Evolutionary conservation across 2,329 filamentous ascomycete genomes (phyloP), one percentile per base, ranked within the genome.

Genomic region (Sporothrix curviconia): DNA sequence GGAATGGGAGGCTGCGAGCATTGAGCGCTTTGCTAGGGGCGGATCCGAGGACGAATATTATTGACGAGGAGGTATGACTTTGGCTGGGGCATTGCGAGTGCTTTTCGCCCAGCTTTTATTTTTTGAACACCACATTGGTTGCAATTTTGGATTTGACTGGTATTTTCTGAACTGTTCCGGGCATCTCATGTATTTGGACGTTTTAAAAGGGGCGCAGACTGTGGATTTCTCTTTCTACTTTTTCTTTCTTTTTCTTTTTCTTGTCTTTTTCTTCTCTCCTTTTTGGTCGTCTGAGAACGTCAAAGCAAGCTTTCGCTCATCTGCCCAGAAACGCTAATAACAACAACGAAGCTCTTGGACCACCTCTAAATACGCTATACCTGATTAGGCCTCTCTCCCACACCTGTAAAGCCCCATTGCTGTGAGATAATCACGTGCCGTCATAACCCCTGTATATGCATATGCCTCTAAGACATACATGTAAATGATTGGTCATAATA

Each of bases 11-110:
- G 65, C 66, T 0, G 63, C 64, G 3, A 62, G 64, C 5, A 58
- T 67, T n/a, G 64, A 66, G 50, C 62, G 64, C 25, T 67, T 69
- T 32, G 62, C 66, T n/a, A 62, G 66, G 34, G 65, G 64, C 3
- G 53, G 59, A n/a, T 22, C 40, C 14, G n/a, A 55, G 1, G 44
- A 53, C 3, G n/a, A n/a, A n/a, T n/a, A n/a, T n/a, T n/a, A n/a
- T n/a, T n/a, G n/a, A n/a, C n/a, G n/a, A n/a, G n/a, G n/a, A n/a
- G n/a, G n/a, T 8, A 22, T 12, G 24, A 14, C 34, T 2, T 28
- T 32, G 7, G 9, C 7, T 56, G 37, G 32, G 28, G 28, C 19
- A 6, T 15, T 40, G 3, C 15, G 36, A n/a, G 2, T 30, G 1
- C 19, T 11, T 46, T 46, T 46, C 15, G 11, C 22, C 12, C 9